These are phyloP conservation scores for Malassezia psittaci DNA, from an alignment of 1,284 basidiomycete genomes.

Conservation along the genomic window DNA sequence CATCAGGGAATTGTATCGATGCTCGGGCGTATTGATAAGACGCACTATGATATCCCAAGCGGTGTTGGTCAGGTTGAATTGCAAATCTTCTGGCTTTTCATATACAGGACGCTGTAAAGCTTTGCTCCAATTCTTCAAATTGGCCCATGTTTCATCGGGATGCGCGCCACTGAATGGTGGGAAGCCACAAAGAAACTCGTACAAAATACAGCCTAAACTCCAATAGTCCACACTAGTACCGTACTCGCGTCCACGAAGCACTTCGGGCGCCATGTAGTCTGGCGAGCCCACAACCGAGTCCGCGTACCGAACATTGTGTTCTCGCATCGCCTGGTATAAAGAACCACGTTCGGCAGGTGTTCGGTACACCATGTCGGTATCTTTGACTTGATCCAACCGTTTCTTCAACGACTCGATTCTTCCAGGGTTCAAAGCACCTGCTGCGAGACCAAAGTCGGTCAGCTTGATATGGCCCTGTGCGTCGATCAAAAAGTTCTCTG, in stretches of 20 bases:
- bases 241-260: slow-evolving; percentile 86
- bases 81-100: slow-evolving; percentile 86
- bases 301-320: slow-evolving; percentile 76
- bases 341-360: slow-evolving; percentile 90
- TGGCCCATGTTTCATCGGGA: slow-evolving; percentile 97
- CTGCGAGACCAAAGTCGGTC: slow-evolving; percentile 95
- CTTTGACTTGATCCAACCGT: slow-evolving; percentile 94
- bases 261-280: slow-evolving; percentile 74
- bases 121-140: slow-evolving; percentile 93
- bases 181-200: slow-evolving; percentile 78
- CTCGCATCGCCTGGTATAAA: slow-evolving; percentile 82
- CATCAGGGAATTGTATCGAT: slow-evolving; percentile 64
- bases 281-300: slow-evolving; percentile 97
- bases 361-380: slow-evolving; percentile 77
- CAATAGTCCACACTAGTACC: slow-evolving; percentile 94
- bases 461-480: slow-evolving; percentile 92
- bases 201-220: slow-evolving; percentile 95
- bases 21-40: slow-evolving; percentile 64
- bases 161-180: slow-evolving; percentile 93
- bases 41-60: slow-evolving; percentile 71
- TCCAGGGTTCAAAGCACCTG: slow-evolving; percentile 86
- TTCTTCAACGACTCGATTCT: slow-evolving; percentile 88
- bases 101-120: slow-evolving; percentile 81
- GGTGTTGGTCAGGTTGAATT: slow-evolving; percentile 87
- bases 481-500: slow-evolving; percentile 95